A percentile compares a stretch with the other conserved stretches of the same genome.
Conservation (phyloP, 148 eudicot species). For the Vaccinium macrocarpon region DNA sequence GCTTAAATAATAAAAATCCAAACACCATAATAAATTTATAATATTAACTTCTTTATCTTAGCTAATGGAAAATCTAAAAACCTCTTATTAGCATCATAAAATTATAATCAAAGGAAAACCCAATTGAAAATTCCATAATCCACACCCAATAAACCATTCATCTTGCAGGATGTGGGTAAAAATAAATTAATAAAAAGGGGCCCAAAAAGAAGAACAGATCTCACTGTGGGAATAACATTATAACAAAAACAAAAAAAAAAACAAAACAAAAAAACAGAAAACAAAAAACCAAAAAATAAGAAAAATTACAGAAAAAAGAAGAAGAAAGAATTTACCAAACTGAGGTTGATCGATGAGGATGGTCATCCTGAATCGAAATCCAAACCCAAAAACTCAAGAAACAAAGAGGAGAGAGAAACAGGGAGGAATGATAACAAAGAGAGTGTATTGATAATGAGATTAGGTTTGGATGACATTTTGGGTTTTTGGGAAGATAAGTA, state of each 20-base stretch:
- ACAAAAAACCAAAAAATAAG: background rate
- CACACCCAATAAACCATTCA: no score
- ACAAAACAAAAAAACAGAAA: background rate
- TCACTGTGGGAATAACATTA: background rate
- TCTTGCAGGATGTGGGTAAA: no score
- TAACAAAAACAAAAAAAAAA: background rate
- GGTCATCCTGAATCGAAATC: slow-evolving; percentile 44
- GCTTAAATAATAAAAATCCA: background rate
- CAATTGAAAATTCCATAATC: background rate
- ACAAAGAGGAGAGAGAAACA: slow-evolving; percentile 1
- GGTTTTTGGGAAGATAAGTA: slow-evolving; percentile 25
- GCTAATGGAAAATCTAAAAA: background rate
- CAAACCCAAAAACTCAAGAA: background rate
- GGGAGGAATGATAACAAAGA: background rate
- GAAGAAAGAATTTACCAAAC: slow-evolving; percentile 39
- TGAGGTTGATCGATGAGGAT: slow-evolving; percentile 54
- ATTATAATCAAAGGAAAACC: no score
- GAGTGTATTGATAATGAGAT: no score
- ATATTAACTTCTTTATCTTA: background rate
- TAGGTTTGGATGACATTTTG: background rate
- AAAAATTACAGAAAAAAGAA: background rate
- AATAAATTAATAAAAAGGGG: no score
- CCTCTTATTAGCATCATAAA: background rate
- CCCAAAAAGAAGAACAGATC: no score
- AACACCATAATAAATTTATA: background rate